phyloP scores from a whole-genome alignment of 83 land plant genomes.

The Thuja plicata region DNA sequence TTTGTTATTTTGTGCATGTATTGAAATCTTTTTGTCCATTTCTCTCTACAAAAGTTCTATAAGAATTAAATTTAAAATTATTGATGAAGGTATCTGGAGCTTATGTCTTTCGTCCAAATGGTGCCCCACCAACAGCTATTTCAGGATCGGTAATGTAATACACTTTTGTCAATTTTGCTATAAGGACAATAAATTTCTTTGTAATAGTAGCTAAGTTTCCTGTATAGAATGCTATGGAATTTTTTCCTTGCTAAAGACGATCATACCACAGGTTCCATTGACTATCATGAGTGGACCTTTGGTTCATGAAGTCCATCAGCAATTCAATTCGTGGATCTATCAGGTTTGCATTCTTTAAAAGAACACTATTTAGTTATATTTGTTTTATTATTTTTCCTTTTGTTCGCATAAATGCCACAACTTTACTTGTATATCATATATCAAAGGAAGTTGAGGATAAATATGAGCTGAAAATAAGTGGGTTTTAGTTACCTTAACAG shows the following conservation, averaged over 20 bases:
- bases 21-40: not conserved
- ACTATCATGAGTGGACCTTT: conserved; percentile 70
- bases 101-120: conserved; percentile 84
- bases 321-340: conserved; percentile 76
- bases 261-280: conserved; percentile 32
- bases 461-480: not conserved
- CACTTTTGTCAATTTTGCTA: not conserved
- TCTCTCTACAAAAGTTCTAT: not conserved
- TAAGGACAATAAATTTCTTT: not conserved
- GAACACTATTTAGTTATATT: not conserved
- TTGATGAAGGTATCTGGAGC: conserved; percentile 79
- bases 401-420: not conserved
- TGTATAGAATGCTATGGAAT: not conserved
- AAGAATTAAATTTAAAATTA: not conserved
- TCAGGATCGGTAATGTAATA: conserved; percentile 34
- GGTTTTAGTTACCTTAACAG: not conserved
- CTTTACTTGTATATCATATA: not conserved
- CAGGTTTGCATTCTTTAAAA: conserved; percentile 49
- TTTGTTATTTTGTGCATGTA: not conserved
- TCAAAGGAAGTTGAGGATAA: not conserved
- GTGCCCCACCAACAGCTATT: conserved; percentile 41
- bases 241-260: conserved; percentile 11
- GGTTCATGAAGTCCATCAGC: conserved; percentile 87
- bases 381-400: not conserved
- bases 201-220: not conserved